Base-by-base conservation (phyloP, 495 filamentous ascomycete species). In the Lasiosphaeria ovina region DNA sequence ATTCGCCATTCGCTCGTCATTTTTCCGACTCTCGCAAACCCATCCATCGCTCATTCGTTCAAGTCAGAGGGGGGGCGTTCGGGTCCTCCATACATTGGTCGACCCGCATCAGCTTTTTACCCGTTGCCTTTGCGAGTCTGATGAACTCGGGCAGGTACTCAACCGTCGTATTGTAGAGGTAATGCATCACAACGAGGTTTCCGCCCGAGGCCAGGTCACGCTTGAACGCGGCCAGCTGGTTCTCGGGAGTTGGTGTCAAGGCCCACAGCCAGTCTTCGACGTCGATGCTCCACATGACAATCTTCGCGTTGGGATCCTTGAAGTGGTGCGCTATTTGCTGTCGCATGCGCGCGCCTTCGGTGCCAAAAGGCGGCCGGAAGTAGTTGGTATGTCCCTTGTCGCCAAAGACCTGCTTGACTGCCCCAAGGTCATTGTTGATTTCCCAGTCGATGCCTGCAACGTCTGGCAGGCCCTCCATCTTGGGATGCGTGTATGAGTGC, bases 251-350 rank as follows among this genome's bases (percentile, higher is more conserved):
- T 16, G 71, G 55, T 0, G 75, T 79, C 63, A 82, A 71, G 0
- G 85, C 87, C 86, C 87, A 92, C 3, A 89, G 65, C 88, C 89
- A 92, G 71, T 92, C 89, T 72, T 91, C 87, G 42, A 90, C 84
- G 62, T 93, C 89, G 32, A 92, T 84, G 62, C 80, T 85, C 89
- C 89, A 92, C 61, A 83, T 83, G 36, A 91, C 83, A 35, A 92
- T 84, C 58, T 81, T 79, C 0, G 83, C 76, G 51, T 81, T 69
- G 14, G 70, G 65, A 3, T 72, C 70, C 2, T 62, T 59, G n/a
- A 84, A 74, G 9, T 76, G 67, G 0, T 79, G 73, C 0, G 84
- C 82, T 3, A 92, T 74, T 5, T 85, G 78, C 62, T 89, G 81
- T 0, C 89, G 81, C 73, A 88, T 85, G 38, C 87, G 81, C 3